Evolutionary conservation across 257 asterid species (phyloP).

Genomic region (Marsdenia floribunda): DNA sequence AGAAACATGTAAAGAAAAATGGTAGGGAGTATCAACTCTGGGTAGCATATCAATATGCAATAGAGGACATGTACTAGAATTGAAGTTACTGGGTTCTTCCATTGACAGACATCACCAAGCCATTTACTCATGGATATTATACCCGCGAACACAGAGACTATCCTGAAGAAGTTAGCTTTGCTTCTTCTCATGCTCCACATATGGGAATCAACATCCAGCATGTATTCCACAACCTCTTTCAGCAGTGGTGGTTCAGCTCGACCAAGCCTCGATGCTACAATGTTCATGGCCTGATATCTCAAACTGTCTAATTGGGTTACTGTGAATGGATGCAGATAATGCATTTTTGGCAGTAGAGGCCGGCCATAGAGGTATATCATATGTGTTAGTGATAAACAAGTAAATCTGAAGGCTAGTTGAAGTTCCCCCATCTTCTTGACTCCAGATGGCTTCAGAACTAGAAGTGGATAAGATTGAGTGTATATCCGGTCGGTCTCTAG

Average conservation of each 20-base stretch:
- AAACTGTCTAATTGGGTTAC: conserved; percentile 50
- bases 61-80: conserved; percentile 45
- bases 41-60: conserved; percentile 49
- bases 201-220: conserved; percentile 66
- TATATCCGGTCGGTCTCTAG: conserved; percentile 53
- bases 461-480: conserved; percentile 56
- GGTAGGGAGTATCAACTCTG: conserved; percentile 57
- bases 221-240: conserved; percentile 71
- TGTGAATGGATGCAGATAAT: conserved; percentile 58
- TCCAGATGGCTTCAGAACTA: conserved; percentile 51
- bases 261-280: conserved; percentile 48
- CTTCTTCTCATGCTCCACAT: conserved; percentile 86
- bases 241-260: conserved; percentile 66
- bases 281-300: conserved; percentile 55
- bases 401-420: conserved; percentile 55
- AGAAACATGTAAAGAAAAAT: conserved; percentile 47
- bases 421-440: conserved; percentile 66
- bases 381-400: conserved; percentile 46
- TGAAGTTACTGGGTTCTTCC: conserved; percentile 57
- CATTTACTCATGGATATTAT: conserved; percentile 40
- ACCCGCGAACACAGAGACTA: conserved; percentile 42
- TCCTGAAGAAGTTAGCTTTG: conserved; percentile 67
- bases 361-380: conserved; percentile 44
- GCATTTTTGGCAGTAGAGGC: conserved; percentile 66
- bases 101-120: conserved; percentile 42